phyloP scores from a whole-genome alignment of 768 basidiomycete genomes.

The Panellus pusillus region DNA sequence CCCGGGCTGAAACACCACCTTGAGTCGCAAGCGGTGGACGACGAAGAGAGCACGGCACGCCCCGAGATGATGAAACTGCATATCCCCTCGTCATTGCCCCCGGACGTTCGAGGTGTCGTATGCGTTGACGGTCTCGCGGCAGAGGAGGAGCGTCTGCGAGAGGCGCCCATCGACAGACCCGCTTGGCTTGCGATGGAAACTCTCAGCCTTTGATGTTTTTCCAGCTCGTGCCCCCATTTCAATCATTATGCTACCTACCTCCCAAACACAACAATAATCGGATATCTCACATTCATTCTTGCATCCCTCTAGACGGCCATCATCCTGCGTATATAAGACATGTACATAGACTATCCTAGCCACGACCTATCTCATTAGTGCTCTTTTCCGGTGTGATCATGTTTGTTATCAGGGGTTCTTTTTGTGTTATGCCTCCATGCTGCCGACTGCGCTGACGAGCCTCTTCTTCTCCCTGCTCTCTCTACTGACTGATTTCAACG shows the following conservation, averaged over 20 bases:
- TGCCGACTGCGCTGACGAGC: constrained; percentile 47
- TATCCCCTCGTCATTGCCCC: constrained; percentile 23
- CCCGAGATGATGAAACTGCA: constrained; percentile 21
- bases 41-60: not conserved
- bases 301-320: not conserved
- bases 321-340: constrained; percentile 3
- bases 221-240: not conserved
- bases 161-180: constrained; percentile 47
- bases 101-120: not conserved
- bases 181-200: constrained; percentile 65
- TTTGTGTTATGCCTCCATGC: constrained; percentile 29
- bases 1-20: not conserved
- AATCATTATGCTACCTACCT: constrained; percentile 2
- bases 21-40: not conserved
- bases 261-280: constrained; percentile 7
- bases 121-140: constrained; percentile 16
- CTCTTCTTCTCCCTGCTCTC: constrained; percentile 47
- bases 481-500: constrained; percentile 9
- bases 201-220: constrained; percentile 26
- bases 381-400: too few species aligned
- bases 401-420: not conserved
- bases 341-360: constrained; percentile 10
- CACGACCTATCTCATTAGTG: too few species aligned
- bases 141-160: constrained; percentile 22
- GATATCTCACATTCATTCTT: not conserved